Conservation (phyloP, 1,284 basidiomycete species). For the Ganoderma sinense region DNA sequence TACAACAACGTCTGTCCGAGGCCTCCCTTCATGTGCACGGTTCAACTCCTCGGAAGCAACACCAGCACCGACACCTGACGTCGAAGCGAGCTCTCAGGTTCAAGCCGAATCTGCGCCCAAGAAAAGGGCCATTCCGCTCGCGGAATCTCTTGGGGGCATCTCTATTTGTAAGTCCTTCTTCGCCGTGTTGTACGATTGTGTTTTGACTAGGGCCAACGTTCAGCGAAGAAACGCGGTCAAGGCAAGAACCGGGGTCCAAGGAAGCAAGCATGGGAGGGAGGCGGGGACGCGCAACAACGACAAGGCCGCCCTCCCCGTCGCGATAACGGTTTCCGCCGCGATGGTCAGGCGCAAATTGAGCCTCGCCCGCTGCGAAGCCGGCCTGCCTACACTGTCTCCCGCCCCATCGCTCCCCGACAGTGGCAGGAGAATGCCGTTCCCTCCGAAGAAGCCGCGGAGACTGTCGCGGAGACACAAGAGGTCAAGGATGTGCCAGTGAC, state of each 20-base stretch:
- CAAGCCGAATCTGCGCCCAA: constrained; percentile 13
- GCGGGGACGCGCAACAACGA: neutral
- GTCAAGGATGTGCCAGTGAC: neutral
- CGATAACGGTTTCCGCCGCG: constrained; percentile 7
- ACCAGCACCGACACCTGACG: constrained; percentile 10
- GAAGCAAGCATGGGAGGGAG: neutral
- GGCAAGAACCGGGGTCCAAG: neutral
- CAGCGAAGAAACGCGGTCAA: neutral
- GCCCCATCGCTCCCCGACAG: neutral
- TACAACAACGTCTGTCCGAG: neutral
- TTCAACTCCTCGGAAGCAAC: constrained; percentile 27
- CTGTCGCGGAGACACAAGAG: neutral
- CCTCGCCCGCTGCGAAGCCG: neutral
- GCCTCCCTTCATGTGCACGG: constrained; percentile 14
- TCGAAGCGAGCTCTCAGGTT: constrained; percentile 5
- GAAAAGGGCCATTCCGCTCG: constrained; percentile 36
- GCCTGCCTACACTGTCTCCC: neutral
- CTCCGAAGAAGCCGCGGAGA: neutral
- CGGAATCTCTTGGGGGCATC: constrained; percentile 44
- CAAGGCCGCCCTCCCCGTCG: neutral
- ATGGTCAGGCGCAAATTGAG: neutral
- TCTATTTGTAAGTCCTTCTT: constrained; percentile 40
- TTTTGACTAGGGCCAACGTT: neutral
- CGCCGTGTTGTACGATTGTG: neutral
- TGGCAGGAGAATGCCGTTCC: neutral